Evolutionary conservation across 768 basidiomycete species (phyloP).

Genomic region (Russula lepida): DNA sequence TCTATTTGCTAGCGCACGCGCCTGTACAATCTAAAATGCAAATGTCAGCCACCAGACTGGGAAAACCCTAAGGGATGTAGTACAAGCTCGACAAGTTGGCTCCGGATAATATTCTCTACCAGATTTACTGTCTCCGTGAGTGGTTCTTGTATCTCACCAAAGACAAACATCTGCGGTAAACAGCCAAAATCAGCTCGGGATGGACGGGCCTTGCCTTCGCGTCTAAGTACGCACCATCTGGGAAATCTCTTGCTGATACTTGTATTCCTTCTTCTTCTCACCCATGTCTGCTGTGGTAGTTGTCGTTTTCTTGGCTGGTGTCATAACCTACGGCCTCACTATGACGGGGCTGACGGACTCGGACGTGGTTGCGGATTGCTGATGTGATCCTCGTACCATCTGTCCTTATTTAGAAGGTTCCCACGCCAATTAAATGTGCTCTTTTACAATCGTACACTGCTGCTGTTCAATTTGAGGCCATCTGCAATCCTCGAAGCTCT

Average conservation of each 20-base stretch:
- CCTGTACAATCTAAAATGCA: slow-evolving; percentile 69
- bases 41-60: background rate
- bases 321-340: slow-evolving; percentile 4
- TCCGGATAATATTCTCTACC: slow-evolving; percentile 90
- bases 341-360: too few species aligned
- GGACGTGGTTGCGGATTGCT: background rate
- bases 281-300: background rate
- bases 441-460: background rate
- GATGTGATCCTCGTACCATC: too few species aligned
- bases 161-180: slow-evolving; percentile 79
- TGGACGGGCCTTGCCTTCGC: background rate
- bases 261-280: slow-evolving; percentile 52
- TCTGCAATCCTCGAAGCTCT: background rate
- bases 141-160: slow-evolving; percentile 91
- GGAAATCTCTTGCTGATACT: slow-evolving; percentile 85
- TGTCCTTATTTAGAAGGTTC: background rate
- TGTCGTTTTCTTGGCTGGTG: slow-evolving; percentile 19
- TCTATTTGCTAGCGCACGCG: slow-evolving; percentile 71
- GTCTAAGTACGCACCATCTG: slow-evolving; percentile 61
- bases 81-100: slow-evolving; percentile 88
- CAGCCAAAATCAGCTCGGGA: background rate
- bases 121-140: slow-evolving; percentile 80
- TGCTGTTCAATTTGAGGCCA: background rate
- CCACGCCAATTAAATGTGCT: background rate
- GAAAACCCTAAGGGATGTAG: background rate